Evolutionary conservation across 805 yeast genomes (phyloP), one percentile per base, ranked within the genome.

Genomic region (Teunomyces barrocoloradensis): DNA sequence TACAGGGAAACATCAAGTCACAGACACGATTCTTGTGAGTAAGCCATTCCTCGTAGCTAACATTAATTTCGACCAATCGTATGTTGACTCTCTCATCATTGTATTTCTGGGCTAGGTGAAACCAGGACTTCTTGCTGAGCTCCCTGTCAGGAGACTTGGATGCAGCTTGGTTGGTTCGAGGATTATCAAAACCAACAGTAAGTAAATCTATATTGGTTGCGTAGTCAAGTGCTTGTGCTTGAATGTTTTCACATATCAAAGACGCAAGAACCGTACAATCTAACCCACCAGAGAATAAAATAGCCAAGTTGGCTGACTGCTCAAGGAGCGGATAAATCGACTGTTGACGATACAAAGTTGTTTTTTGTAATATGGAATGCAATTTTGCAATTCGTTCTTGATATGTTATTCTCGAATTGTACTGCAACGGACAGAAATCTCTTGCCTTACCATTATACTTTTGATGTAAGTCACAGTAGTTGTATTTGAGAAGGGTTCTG

Each of bases 141-240:
- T 74, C 66, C 42, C 99, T 70, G 65, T 94, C 99, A 0, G 99
- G 99, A 1, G 96, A 85, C n/a, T 81, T 80, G 4, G 60, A 59
- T 0, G 89, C 84, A 9, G 52, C 46, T 20, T 77, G 64, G 0
- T 81, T 79, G 0, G 92, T 84, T 47, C 99, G 76, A 11, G 90
- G 91, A 57, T 92, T 94, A 54, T 87, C 91, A 64, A 94, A 94
- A 0, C 96, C 96, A 4, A 94, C 99, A 49, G 91, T 92, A 11
- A 94, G 59, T n/a, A 94, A 71, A 60, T 92, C 97, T 6, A 94
- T 53, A 11, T 75, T 1, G 52, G 44, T 42, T 2, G 44, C 45
- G 21, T 45, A 29, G 2, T 47, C 51, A 13, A 48, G 52, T 38
- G 48, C 52, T 29, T 34, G 47, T 13, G 53, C 48, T 3, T 53